phyloP scores from a whole-genome alignment of 768 basidiomycete species.

The Leccinum fibrillosum region DNA sequence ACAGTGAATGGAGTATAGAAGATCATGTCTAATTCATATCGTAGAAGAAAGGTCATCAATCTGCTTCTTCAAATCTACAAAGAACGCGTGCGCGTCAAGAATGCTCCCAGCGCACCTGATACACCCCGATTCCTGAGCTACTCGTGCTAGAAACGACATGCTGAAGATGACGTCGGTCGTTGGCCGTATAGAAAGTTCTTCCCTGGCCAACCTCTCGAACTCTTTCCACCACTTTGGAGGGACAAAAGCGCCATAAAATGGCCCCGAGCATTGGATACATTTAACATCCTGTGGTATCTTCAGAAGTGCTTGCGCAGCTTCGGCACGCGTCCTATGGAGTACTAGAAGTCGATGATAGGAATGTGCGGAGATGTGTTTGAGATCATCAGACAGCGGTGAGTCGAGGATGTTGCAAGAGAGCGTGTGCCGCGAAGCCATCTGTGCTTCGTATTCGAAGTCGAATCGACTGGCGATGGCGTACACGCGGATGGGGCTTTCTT shows the following conservation, averaged over 20 bases:
- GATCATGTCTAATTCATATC: constrained; percentile 27
- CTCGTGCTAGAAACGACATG: constrained; percentile 54
- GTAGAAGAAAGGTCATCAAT: constrained; percentile 54
- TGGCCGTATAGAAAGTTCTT: constrained; percentile 55
- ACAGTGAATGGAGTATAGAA: background rate
- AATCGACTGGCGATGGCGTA: constrained; percentile 70
- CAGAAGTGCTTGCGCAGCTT: constrained; percentile 47
- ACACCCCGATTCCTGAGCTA: constrained; percentile 51
- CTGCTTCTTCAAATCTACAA: constrained; percentile 49
- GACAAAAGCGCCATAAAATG: constrained; percentile 40
- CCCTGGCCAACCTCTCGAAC: constrained; percentile 53
- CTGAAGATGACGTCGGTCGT: constrained; percentile 59
- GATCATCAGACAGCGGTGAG: constrained; percentile 56
- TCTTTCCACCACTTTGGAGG: constrained; percentile 70
- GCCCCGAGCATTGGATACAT: constrained; percentile 68
- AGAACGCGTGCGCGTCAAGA: constrained; percentile 55
- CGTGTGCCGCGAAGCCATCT: constrained; percentile 56
- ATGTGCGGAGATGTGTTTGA: constrained; percentile 64
- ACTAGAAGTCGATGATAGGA: constrained; percentile 63
- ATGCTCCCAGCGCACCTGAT: constrained; percentile 65
- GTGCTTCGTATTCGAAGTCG: constrained; percentile 61
- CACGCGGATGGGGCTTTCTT: constrained; percentile 52
- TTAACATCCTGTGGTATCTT: constrained; percentile 47
- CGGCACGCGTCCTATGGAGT: constrained; percentile 53
- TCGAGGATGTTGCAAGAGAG: constrained; percentile 52